These are phyloP conservation scores for Starmerella geochares DNA, from an alignment of 805 yeast genomes.

Conservation along the genomic window DNA sequence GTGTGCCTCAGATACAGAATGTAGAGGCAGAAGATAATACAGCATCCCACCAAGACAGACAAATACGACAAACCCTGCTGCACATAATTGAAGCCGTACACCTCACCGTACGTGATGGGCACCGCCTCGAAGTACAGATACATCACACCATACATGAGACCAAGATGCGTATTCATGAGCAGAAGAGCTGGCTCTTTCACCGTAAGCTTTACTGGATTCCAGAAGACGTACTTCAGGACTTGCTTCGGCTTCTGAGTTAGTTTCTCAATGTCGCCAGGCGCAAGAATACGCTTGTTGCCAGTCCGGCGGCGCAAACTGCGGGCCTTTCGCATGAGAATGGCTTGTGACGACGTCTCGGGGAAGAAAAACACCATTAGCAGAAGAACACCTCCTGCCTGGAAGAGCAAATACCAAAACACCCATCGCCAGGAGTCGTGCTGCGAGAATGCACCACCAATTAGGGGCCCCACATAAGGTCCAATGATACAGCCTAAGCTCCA, in stretches of 20 bases:
- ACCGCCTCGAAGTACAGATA: slow-evolving; percentile 54
- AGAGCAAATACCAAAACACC: slow-evolving; percentile 44
- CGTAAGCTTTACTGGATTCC: slow-evolving; percentile 39
- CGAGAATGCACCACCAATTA: slow-evolving; percentile 44
- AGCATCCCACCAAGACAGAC: slow-evolving; percentile 40
- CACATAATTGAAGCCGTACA: slow-evolving; percentile 40
- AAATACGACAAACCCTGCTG: slow-evolving; percentile 42
- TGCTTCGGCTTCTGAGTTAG: slow-evolving; percentile 2
- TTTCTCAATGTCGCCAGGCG: slow-evolving; percentile 20
- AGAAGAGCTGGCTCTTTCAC: slow-evolving; percentile 46
- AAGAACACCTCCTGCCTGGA: slow-evolving; percentile 33
- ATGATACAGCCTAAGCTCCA: slow-evolving; percentile 48
- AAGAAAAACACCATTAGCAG: slow-evolving; percentile 34
- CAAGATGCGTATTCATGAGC: slow-evolving; percentile 43
- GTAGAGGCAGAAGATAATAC: slow-evolving; percentile 30
- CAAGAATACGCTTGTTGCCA: slow-evolving; percentile 12
- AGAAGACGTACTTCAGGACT: slow-evolving; percentile 20
- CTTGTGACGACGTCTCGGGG: slow-evolving; percentile 42
- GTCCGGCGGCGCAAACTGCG: slow-evolving; percentile 39
- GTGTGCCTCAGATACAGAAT: slow-evolving; percentile 8
- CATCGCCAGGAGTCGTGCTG: slow-evolving; percentile 42
- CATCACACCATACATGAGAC: slow-evolving; percentile 43
- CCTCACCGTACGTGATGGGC: slow-evolving; percentile 43
- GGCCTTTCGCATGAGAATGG: slow-evolving; percentile 42
- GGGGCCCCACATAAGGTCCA: slow-evolving; percentile 50